Evolutionary conservation across 352 stramenopile species (phyloP).

Genomic region (Thalassiosira oceanica): DNA sequence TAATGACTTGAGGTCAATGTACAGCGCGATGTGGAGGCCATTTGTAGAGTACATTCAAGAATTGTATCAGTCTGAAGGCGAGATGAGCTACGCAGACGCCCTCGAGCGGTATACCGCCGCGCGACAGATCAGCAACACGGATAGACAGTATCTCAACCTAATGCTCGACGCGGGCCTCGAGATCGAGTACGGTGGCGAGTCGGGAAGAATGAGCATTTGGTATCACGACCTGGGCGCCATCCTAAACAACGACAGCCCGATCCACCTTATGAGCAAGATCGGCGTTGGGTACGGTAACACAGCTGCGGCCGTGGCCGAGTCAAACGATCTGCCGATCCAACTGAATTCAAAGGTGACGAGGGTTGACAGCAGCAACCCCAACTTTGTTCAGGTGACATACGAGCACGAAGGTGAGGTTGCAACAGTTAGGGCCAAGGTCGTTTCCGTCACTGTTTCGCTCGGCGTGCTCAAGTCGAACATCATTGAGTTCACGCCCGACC

Average conservation of each 20-base stretch:
- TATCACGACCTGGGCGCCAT: no score
- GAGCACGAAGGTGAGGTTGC: constrained; percentile 2
- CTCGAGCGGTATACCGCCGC: not conserved
- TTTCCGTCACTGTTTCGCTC: constrained; percentile 72
- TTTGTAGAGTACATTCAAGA: not conserved
- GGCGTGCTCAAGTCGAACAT: constrained; percentile 69
- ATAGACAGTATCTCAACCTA: not conserved
- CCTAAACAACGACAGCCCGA: no score
- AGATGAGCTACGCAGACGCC: not conserved
- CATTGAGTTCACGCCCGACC: constrained; percentile 66
- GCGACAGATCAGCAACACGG: not conserved
- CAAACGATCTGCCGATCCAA: constrained; percentile 8
- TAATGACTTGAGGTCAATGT: no score
- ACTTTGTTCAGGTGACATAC: constrained; percentile 7
- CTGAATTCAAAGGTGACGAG: constrained; percentile 18
- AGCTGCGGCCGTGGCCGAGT: constrained; percentile 7
- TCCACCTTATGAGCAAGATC: no score
- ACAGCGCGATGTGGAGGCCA: not conserved
- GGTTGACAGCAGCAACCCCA: constrained; percentile 11
- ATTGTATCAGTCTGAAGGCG: not conserved
- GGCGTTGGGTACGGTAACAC: constrained; percentile 25
- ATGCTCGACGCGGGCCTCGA: not conserved
- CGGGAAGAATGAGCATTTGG: no score
- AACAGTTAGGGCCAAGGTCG: constrained; percentile 43
- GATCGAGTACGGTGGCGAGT: no score